phyloP scores from a whole-genome alignment of 306 rosid genomes.

The Vachellia collinsii region DNA sequence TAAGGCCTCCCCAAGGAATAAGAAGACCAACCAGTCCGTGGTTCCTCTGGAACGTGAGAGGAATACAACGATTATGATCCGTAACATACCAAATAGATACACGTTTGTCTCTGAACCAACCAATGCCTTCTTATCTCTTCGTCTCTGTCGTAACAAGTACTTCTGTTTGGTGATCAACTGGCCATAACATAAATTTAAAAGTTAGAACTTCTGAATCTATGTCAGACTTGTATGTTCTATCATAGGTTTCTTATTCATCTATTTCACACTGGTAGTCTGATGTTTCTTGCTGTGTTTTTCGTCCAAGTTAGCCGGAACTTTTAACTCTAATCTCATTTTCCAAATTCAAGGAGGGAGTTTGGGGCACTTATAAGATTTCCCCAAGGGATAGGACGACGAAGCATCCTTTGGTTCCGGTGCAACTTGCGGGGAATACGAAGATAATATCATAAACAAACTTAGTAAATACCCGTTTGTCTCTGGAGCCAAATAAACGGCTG shows the following conservation, averaged over 20 bases:
- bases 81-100: conserved; percentile 65
- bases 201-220: not conserved
- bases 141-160: not conserved
- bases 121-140: not conserved
- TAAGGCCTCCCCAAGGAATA: not conserved
- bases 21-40: conserved; percentile 24
- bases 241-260: not conserved
- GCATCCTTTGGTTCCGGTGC: conserved; percentile 34
- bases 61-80: conserved; percentile 63
- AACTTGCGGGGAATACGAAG: conserved; percentile 35
- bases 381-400: conserved; percentile 13
- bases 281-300: too few species aligned
- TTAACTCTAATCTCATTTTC: not conserved
- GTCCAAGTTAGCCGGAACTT: too few species aligned
- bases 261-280: too few species aligned
- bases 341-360: not conserved
- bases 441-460: conserved; percentile 62
- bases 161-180: not conserved
- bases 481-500: not conserved
- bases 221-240: not conserved
- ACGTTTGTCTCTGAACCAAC: conserved; percentile 38
- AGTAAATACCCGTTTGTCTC: conserved; percentile 57
- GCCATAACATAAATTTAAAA: not conserved
- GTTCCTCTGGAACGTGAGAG: conserved; percentile 10
- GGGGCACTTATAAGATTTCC: not conserved